Base-by-base conservation (phyloP, 345 rosid species). In the Camelina neglecta region DNA sequence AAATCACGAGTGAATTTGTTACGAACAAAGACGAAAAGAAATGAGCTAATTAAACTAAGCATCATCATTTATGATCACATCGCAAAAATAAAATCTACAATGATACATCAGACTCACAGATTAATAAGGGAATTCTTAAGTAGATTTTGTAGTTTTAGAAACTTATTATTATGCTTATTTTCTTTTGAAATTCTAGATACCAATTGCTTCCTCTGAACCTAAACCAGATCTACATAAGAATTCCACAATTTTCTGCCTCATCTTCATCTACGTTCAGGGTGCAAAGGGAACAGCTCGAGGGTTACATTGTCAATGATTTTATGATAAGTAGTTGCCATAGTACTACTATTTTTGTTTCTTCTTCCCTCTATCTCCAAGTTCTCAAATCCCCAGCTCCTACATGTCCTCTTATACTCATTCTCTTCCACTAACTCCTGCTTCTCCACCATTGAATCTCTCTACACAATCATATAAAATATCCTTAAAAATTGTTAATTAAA, bases 271-370 rank as follows among this genome's bases (percentile, higher is more conserved):
- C 97, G 92, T 87, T 89, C 97, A 59, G 99, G 99, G 72, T 90
- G 96, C 80, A 95, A 86, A 6, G 99, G 99, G 77, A 95, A 95
- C 57, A 95, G 97, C 87, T 90, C 94, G 45, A 95, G 94, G 55
- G 99, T 95, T 84, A 88, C 81, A 76, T 87, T 72, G 44, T 78
- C 73, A 72, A 60, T 59, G 62, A 71, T 39, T 72, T 65, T 72
- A 51, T 72, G 16, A 44, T 21, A 58, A 66, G 59, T 78, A 16
- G 49, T 48, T 65, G 39, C 12, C 74, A 55, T 79, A 85, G 35
- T 84, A 85, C 64, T 81, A 87, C 23, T 69, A 60, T 78, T 84
- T 73, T 74, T 80, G 84, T 64, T 71, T 33, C 60, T 21, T 61
- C 49, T 81, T 75, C 68, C 72, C 44, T 85, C 91, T 70, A 81